These are phyloP conservation scores for Kuraishia floccosa DNA, from an alignment of 805 yeast species.

Conservation along the genomic window DNA sequence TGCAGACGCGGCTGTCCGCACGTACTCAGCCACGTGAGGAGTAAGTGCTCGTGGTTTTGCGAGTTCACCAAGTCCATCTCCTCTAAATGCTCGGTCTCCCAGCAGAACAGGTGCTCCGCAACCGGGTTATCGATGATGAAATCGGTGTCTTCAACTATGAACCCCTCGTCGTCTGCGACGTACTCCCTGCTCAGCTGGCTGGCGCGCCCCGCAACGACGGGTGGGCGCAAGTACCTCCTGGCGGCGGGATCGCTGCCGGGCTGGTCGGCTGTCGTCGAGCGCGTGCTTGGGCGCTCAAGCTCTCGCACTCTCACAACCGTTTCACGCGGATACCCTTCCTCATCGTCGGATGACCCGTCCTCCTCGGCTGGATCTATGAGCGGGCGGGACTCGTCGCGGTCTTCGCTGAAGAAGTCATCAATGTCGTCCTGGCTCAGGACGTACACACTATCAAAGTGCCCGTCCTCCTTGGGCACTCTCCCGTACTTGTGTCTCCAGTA, in stretches of 20 bases:
- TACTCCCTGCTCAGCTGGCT: background rate
- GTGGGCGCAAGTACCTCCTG: background rate
- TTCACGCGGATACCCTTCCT: too few relatives aligned
- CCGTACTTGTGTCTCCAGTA: too few relatives aligned
- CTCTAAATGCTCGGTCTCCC: constrained; percentile 13
- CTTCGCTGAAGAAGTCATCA: too few relatives aligned
- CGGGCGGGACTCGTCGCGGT: too few relatives aligned
- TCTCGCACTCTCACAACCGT: too few relatives aligned
- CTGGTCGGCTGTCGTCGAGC: background rate
- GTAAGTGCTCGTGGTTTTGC: constrained; percentile 12
- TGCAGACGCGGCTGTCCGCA: constrained; percentile 8
- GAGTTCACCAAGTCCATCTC: constrained; percentile 12
- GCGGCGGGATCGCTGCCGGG: background rate
- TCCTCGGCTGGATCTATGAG: too few relatives aligned
- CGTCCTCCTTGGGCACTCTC: too few relatives aligned
- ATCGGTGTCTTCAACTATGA: background rate
- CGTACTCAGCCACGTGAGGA: constrained; percentile 11
- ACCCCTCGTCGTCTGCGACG: background rate
- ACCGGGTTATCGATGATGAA: background rate
- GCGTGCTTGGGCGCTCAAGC: background rate
- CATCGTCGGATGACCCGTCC: too few relatives aligned
- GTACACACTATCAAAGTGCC: too few relatives aligned
- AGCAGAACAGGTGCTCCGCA: constrained; percentile 8
- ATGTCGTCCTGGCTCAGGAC: too few relatives aligned
- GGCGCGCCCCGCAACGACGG: background rate